Evolutionary conservation across 305 asterid genomes (phyloP).

Genomic region (Nicotiana rustica): DNA sequence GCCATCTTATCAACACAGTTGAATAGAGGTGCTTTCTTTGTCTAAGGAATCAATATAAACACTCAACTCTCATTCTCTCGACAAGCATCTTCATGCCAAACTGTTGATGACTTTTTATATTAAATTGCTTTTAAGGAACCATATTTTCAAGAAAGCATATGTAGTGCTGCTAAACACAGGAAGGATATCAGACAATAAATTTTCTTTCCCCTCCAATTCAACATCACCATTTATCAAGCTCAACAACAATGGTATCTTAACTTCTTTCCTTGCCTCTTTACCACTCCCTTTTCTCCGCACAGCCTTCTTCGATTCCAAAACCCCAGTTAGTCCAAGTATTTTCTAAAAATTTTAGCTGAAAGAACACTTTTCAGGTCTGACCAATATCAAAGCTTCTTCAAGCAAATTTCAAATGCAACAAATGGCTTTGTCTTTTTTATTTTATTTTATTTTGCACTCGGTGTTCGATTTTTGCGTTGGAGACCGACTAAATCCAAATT

Average conservation of each 20-base stretch:
- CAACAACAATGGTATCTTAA: not conserved
- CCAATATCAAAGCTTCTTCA: not conserved
- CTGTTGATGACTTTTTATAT: not conserved
- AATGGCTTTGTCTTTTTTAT: not conserved
- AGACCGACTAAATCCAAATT: too few relatives aligned
- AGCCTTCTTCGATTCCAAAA: not conserved
- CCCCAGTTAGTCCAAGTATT: not conserved
- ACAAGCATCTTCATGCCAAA: not conserved
- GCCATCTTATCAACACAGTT: not conserved
- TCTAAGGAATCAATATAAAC: not conserved
- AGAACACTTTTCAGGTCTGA: slow-evolving; percentile 7
- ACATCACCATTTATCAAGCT: not conserved
- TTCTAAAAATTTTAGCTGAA: not conserved
- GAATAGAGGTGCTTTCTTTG: not conserved
- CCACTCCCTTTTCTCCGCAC: not conserved
- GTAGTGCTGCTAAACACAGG: not conserved
- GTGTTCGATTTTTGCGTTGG: too few relatives aligned
- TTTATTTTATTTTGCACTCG: too few relatives aligned
- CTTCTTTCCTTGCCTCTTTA: not conserved
- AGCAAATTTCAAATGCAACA: not conserved
- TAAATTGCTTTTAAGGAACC: not conserved
- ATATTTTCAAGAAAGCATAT: slow-evolving; percentile 15
- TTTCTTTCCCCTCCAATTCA: slow-evolving; percentile 19
- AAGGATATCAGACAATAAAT: not conserved
- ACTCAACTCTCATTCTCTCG: not conserved